Conservation (phyloP, 225 moss, liverwort and hornwort species). For the Polytrichum formosum region DNA sequence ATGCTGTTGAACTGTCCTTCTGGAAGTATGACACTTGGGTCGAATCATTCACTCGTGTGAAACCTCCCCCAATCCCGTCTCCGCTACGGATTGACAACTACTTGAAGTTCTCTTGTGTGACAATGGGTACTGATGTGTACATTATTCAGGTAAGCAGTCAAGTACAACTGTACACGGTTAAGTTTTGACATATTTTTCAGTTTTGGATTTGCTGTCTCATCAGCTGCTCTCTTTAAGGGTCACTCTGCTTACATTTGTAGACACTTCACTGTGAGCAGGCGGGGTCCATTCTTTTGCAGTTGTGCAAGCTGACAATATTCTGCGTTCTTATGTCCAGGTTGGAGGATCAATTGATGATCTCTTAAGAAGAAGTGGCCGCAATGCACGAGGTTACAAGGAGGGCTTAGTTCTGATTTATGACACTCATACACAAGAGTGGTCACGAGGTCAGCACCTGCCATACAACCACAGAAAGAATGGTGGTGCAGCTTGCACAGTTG, state of each 20-base stretch:
- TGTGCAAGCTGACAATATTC: too few species aligned
- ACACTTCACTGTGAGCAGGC: too few species aligned
- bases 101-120: constrained; percentile 75
- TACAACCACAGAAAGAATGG: constrained; percentile 58
- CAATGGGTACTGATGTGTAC: constrained; percentile 77
- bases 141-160: constrained; percentile 53
- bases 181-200: not conserved
- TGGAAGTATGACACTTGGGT: constrained; percentile 76
- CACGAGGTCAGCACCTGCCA: constrained; percentile 73
- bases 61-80: constrained; percentile 71
- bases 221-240: too few species aligned
- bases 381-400: constrained; percentile 67
- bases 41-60: constrained; percentile 64
- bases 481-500: constrained; percentile 77
- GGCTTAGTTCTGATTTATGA: constrained; percentile 76
- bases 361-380: constrained; percentile 69
- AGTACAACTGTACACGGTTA: constrained; percentile 1
- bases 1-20: constrained; percentile 77
- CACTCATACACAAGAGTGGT: constrained; percentile 68
- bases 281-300: too few species aligned
- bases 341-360: constrained; percentile 88
- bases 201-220: not conserved
- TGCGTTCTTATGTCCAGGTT: constrained; percentile 21
- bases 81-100: constrained; percentile 77
- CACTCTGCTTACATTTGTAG: too few species aligned